Evolutionary conservation across 768 basidiomycete genomes (phyloP).

Genomic region (Serpula lacrymans): DNA sequence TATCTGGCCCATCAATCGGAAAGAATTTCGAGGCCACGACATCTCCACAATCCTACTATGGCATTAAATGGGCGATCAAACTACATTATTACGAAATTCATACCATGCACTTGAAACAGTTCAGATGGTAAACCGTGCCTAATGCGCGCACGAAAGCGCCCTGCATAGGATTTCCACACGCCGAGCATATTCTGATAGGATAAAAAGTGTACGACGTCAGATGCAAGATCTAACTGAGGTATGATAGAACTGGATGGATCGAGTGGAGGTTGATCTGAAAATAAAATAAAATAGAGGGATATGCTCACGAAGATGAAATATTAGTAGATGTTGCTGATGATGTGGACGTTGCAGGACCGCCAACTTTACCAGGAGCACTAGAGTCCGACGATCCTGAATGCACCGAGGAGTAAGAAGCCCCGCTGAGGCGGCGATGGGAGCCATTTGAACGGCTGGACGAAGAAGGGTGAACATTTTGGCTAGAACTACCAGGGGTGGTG

Average conservation of each 20-base stretch:
- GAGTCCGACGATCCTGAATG: conserved; percentile 53
- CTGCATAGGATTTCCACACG: conserved; percentile 80
- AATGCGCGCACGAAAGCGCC: conserved; percentile 96
- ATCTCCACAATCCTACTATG: conserved; percentile 83
- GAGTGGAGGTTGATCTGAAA: conserved; percentile 9
- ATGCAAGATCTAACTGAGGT: conserved; percentile 12
- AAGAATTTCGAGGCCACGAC: conserved; percentile 99
- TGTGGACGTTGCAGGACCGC: conserved; percentile 44
- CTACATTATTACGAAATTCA: conserved; percentile 26
- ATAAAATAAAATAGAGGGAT: conserved; percentile 6
- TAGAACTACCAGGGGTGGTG: conserved; percentile 53
- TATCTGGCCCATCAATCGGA: conserved; percentile 90
- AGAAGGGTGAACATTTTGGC: conserved; percentile 45
- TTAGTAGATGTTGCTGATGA: conserved; percentile 52
- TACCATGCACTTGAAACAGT: conserved; percentile 98
- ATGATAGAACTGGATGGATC: conserved; percentile 14
- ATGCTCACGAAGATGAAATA: conserved; percentile 57
- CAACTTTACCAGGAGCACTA: conserved; percentile 34
- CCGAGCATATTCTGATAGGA: conserved; percentile 58
- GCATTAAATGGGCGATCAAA: conserved; percentile 10
- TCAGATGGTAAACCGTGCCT: conserved; percentile 91
- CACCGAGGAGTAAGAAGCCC: conserved; percentile 50
- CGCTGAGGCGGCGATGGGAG: conserved; percentile 43
- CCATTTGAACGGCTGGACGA: conserved; percentile 53
- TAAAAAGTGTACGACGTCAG: conserved; percentile 5